Evolutionary conservation across 768 basidiomycete species (phyloP).

Genomic region (Serpula lacrymans): DNA sequence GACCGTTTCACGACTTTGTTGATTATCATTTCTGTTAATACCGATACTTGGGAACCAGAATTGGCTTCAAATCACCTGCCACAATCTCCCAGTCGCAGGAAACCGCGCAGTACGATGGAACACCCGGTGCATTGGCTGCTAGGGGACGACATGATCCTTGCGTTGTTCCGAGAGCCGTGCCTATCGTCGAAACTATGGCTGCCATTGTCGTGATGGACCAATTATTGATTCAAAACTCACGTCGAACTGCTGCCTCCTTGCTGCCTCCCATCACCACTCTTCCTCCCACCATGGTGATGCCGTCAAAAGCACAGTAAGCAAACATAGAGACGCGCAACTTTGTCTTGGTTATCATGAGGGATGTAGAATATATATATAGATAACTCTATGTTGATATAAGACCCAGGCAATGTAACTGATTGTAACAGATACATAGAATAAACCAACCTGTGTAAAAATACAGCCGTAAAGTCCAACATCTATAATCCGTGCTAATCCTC

Average conservation of each 20-base stretch:
- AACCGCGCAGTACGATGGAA: conserved; percentile 93
- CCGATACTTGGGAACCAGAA: conserved; percentile 38
- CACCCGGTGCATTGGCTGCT: conserved; percentile 81
- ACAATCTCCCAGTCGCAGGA: conserved; percentile 91
- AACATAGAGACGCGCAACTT: not conserved
- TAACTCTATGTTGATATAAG: too few species aligned
- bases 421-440: too few species aligned
- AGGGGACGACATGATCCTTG: conserved; percentile 96
- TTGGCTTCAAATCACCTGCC: conserved; percentile 98
- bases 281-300: conserved; percentile 88
- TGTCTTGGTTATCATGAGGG: conserved; percentile 2
- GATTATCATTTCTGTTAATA: conserved; percentile 5
- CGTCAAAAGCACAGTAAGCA: conserved; percentile 31
- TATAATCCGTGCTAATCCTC: too few species aligned
- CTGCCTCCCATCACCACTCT: conserved; percentile 88
- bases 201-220: conserved; percentile 94
- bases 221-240: conserved; percentile 84
- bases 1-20: conserved; percentile 17
- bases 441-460: too few species aligned
- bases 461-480: too few species aligned
- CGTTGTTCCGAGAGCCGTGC: conserved; percentile 94
- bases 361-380: conserved; percentile 1
- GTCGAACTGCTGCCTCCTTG: conserved; percentile 66
- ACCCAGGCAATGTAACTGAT: too few species aligned
- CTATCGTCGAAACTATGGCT: conserved; percentile 98